Percentiles rank a stretch among this genome's conserved stretches.
These are phyloP conservation scores for Plectranthus barbatus DNA, from an alignment of 257 asterid genomes.

Conservation along the genomic window DNA sequence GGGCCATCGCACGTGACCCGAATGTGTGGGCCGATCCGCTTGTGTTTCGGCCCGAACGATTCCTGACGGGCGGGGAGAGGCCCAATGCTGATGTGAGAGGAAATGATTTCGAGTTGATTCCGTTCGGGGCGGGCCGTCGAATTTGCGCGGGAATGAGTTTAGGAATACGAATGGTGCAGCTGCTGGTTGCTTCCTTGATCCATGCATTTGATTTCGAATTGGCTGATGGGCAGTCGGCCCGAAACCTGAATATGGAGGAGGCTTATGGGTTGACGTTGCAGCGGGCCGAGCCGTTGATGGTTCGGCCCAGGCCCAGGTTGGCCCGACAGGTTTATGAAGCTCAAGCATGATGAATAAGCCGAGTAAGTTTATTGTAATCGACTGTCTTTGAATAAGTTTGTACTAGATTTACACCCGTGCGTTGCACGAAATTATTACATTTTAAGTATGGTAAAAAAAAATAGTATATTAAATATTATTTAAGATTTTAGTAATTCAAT, in stretches of 20 bases:
- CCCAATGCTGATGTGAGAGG: conserved; percentile 55
- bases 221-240: conserved; percentile 27
- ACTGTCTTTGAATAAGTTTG: too few relatives aligned
- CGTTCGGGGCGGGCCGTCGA: conserved; percentile 87
- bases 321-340: conserved; percentile 28
- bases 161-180: conserved; percentile 71
- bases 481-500: too few relatives aligned
- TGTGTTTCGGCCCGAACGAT: conserved; percentile 51
- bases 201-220: conserved; percentile 60
- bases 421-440: too few relatives aligned
- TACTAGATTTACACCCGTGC: too few relatives aligned
- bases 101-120: conserved; percentile 69
- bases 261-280: conserved; percentile 72
- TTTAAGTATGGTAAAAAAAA: too few relatives aligned
- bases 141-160: conserved; percentile 72
- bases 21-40: conserved; percentile 52
- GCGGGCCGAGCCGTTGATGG: conserved; percentile 49
- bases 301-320: conserved; percentile 53
- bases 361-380: too few relatives aligned
- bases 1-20: conserved; percentile 88
- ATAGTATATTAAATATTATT: too few relatives aligned
- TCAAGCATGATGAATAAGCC: not conserved
- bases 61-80: conserved; percentile 56
- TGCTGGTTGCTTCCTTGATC: conserved; percentile 53
- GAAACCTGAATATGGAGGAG: conserved; percentile 61